phyloP scores from a whole-genome alignment of 768 basidiomycete genomes.

The Dioszegia hungarica region DNA sequence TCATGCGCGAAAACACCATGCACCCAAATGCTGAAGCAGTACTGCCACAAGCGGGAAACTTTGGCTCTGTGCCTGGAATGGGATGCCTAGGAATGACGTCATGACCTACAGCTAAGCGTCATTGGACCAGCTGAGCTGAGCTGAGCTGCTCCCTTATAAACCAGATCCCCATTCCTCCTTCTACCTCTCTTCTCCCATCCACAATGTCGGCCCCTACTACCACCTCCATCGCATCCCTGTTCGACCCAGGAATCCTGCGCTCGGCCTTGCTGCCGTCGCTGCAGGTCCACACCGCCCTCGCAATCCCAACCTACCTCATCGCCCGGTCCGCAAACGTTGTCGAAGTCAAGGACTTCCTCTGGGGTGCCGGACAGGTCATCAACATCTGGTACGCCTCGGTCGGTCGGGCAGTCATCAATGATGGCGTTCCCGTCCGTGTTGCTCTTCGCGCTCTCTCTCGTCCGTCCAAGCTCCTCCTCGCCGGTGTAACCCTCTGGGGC shows the following conservation, averaged over 20 bases:
- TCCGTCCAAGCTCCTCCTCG: slow-evolving; percentile 20
- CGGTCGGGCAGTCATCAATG: slow-evolving; percentile 7
- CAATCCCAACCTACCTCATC: slow-evolving; percentile 21
- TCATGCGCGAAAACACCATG: too few species aligned
- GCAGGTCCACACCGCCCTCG: slow-evolving; percentile 21
- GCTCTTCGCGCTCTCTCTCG: slow-evolving; percentile 19
- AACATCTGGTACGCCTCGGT: slow-evolving; percentile 27
- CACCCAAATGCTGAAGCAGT: too few species aligned
- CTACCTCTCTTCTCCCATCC: neutral
- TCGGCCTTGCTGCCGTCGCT: slow-evolving; percentile 30
- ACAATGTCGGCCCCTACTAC: neutral
- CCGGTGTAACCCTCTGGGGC: slow-evolving; percentile 29
- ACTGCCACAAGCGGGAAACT: too few species aligned
- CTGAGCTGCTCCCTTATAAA: too few species aligned
- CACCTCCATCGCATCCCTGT: neutral
- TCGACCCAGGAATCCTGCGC: slow-evolving; percentile 21
- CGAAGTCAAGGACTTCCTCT: slow-evolving; percentile 30
- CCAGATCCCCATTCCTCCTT: neutral
- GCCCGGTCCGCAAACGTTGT: slow-evolving; percentile 11
- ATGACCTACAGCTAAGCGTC: too few species aligned
- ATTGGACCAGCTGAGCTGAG: too few species aligned
- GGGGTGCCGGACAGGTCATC: slow-evolving; percentile 22
- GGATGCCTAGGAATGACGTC: too few species aligned
- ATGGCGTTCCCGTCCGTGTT: slow-evolving; percentile 2
- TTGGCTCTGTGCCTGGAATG: too few species aligned